Conservation (phyloP, 2,329 filamentous ascomycete genomes). For the Coniochaeta sp. region DNA sequence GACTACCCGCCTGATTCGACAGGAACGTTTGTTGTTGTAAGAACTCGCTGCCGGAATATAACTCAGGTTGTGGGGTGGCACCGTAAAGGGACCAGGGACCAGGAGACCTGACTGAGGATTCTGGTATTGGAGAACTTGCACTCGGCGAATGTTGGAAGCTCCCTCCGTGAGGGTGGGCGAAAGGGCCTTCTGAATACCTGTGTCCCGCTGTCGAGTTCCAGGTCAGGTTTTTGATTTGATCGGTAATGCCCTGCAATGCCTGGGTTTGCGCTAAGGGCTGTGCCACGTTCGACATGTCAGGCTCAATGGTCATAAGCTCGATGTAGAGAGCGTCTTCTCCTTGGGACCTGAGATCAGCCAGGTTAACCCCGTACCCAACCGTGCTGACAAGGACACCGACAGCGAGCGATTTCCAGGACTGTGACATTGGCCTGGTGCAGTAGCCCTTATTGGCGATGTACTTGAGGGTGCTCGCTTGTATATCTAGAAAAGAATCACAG, state of each 20-base stretch:
- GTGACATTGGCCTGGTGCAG: neutral
- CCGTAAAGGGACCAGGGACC: neutral
- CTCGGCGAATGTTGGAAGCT: neutral
- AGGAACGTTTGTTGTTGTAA: neutral
- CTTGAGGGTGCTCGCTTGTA: too few relatives aligned
- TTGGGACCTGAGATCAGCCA: neutral
- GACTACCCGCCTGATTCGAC: neutral
- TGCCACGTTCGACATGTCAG: neutral
- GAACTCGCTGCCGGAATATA: neutral
- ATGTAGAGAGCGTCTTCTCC: neutral
- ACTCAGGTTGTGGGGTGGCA: neutral
- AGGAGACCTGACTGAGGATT: neutral
- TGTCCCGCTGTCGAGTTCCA: neutral
- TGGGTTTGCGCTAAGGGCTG: neutral
- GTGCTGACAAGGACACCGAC: neutral
- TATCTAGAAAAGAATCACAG: neutral
- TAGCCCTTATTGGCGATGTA: neutral
- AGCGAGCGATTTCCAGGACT: neutral
- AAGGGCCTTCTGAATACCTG: neutral
- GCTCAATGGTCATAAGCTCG: neutral
- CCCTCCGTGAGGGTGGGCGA: neutral
- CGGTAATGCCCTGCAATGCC: neutral
- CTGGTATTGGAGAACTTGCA: neutral
- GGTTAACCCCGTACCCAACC: neutral
- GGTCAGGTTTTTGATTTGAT: neutral